Evolutionary conservation across 108 stramenopile genomes (phyloP), one percentile per base, ranked within the genome.

Genomic region (Cyclotella atomus): DNA sequence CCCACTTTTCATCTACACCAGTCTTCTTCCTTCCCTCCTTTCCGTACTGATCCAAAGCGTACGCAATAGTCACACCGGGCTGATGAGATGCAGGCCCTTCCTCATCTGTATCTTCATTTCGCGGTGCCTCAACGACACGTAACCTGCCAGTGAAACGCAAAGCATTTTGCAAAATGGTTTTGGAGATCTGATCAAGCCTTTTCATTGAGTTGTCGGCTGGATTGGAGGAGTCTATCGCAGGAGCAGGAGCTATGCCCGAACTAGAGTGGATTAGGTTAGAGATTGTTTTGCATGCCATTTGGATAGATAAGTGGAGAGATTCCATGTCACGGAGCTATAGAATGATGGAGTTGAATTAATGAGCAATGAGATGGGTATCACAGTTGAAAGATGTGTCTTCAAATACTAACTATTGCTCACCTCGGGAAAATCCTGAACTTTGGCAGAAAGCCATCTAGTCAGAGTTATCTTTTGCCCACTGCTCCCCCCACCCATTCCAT

Each of bases 281-380:
- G 67, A 99, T 98, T 8, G 97, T 95, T 83, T 99, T 98, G 77
- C 98, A 98, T 9, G 95, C 95, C 88, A 96, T 90, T 86, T 88
- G 86, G 32, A 95, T 83, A 27, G 89, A 89, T 44, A 92, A 79
- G 36, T 87, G 77, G 28, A 91, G 83, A 44, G 82, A 86, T 76
- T 92, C 86, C 69, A 95, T 65, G 66, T 88, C 89, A 27, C 83
- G 80, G 9, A 81, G 69, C 67, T 74, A 38, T 34, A 10, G 30
- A 59, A 45, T 25, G 53, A 68, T 12, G 24, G 49, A 30, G 30
- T n/a, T 15, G 47, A 6, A 50, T 32, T 30, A 10, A 57, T 30
- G 12, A 55, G 8, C 2, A 57, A 57, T 30, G 32, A 30, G 52
- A 1, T 3, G 52, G 10, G 10, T 53, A n/a, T n/a, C n/a, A n/a